Evolutionary conservation across 805 yeast genomes (phyloP).

Genomic region (Isabelozyma gotoi): DNA sequence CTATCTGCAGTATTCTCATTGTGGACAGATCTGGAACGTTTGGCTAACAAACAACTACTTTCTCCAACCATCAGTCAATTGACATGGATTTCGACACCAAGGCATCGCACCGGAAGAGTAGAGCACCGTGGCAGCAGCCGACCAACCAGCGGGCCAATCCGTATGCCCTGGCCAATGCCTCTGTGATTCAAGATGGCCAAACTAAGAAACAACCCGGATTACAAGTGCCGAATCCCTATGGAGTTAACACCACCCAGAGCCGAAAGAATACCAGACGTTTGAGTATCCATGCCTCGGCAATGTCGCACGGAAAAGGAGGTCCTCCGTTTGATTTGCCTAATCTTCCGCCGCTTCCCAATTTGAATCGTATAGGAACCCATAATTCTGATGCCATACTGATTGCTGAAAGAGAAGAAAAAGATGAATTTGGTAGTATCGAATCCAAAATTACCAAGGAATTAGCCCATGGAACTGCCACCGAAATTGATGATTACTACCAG

Average conservation of each 20-base stretch:
- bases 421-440: conserved; percentile 9
- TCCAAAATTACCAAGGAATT: conserved; percentile 37
- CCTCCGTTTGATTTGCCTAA: conserved; percentile 20
- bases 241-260: conserved; percentile 4
- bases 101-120: conserved; percentile 37
- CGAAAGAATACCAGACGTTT: conserved; percentile 27
- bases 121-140: conserved; percentile 41
- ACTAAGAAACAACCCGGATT: not conserved
- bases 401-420: conserved; percentile 5
- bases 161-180: conserved; percentile 23
- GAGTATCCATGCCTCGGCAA: conserved; percentile 41
- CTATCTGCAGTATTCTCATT: not conserved
- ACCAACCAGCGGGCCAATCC: conserved; percentile 19
- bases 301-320: conserved; percentile 25
- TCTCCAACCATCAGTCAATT: not conserved
- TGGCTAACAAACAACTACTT: not conserved
- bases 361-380: conserved; percentile 4
- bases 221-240: conserved; percentile 15
- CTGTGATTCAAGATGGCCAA: not conserved
- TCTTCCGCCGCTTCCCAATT: conserved; percentile 32
- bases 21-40: not conserved
- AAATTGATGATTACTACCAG: conserved; percentile 68
- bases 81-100: conserved; percentile 30
- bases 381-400: conserved; percentile 3
- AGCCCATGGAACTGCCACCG: conserved; percentile 65